These are phyloP conservation scores for Tetracladium setigerum DNA, from an alignment of 495 filamentous ascomycete genomes.

Conservation along the genomic window DNA sequence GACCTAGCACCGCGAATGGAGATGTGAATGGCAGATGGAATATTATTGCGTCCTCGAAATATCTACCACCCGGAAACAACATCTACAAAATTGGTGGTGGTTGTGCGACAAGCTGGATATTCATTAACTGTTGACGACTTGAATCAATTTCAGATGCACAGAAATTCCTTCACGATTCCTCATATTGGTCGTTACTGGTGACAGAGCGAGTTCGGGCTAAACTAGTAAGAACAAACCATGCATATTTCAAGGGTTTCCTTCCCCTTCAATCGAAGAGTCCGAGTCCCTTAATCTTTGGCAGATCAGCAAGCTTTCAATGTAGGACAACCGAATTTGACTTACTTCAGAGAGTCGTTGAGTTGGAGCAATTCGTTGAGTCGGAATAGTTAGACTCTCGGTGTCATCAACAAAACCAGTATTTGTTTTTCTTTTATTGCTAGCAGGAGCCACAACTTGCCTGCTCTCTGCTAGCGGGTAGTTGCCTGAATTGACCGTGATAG, in stretches of 20 bases:
- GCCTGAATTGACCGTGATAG: conserved; percentile 26
- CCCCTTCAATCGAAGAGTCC: conserved; percentile 43
- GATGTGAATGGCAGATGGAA: conserved; percentile 60
- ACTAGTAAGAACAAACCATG: neutral
- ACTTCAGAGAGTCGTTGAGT: conserved; percentile 61
- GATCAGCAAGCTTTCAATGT: conserved; percentile 11
- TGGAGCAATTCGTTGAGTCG: conserved; percentile 43
- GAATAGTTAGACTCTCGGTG: neutral
- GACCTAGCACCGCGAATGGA: conserved; percentile 47
- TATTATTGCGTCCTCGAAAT: conserved; percentile 43
- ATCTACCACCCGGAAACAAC: conserved; percentile 32
- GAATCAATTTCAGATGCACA: neutral
- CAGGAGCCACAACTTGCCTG: neutral
- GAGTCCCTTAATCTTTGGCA: conserved; percentile 42
- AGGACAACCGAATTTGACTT: conserved; percentile 6
- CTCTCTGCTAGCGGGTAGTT: neutral
- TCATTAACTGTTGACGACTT: conserved; percentile 24
- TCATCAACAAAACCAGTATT: neutral
- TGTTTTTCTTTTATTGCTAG: neutral
- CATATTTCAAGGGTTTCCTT: neutral
- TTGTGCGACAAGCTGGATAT: conserved; percentile 83
- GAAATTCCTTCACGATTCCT: no score
- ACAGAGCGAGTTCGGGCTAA: neutral
- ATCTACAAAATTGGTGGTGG: conserved; percentile 64
- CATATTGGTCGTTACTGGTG: no score